Conservation (phyloP, 2,329 filamentous ascomycete genomes). For the Leptosphaerulina australis region DNA sequence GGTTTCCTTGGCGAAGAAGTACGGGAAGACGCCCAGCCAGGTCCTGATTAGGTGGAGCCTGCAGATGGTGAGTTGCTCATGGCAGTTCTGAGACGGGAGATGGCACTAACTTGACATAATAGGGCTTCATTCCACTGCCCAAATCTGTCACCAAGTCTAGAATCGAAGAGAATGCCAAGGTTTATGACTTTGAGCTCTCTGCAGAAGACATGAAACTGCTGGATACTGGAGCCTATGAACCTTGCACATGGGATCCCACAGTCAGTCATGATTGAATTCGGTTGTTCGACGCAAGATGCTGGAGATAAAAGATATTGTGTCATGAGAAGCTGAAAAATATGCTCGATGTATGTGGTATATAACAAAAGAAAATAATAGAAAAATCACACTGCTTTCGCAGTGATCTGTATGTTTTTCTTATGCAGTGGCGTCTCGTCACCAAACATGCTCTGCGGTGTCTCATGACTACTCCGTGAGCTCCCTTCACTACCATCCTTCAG, state of each 20-base stretch:
- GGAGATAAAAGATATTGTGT: constrained; percentile 8
- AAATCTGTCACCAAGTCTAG: constrained; percentile 66
- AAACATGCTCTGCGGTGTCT: constrained; percentile 31
- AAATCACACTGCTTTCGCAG: constrained; percentile 6
- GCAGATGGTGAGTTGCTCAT: constrained; percentile 38
- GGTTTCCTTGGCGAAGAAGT: constrained; percentile 59
- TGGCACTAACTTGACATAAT: constrained; percentile 1
- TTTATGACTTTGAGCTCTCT: constrained; percentile 66
- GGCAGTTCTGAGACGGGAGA: too few species aligned
- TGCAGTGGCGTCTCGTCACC: constrained; percentile 37
- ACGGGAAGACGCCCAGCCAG: constrained; percentile 64
- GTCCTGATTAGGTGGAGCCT: constrained; percentile 65
- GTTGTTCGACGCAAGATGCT: not conserved
- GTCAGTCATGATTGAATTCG: constrained; percentile 46
- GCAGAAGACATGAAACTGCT: constrained; percentile 64
- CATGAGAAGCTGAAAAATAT: not conserved
- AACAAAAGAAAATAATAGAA: constrained; percentile 5
- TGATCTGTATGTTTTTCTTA: constrained; percentile 20
- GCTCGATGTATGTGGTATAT: constrained; percentile 16
- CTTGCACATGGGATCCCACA: constrained; percentile 66
- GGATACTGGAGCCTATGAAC: constrained; percentile 61
- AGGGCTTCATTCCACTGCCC: constrained; percentile 67
- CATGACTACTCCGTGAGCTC: constrained; percentile 30
- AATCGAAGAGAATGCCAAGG: constrained; percentile 64
- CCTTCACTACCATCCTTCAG: constrained; percentile 10